Base-by-base conservation (phyloP, 768 basidiomycete species). In the Boletus subcaerulescens region DNA sequence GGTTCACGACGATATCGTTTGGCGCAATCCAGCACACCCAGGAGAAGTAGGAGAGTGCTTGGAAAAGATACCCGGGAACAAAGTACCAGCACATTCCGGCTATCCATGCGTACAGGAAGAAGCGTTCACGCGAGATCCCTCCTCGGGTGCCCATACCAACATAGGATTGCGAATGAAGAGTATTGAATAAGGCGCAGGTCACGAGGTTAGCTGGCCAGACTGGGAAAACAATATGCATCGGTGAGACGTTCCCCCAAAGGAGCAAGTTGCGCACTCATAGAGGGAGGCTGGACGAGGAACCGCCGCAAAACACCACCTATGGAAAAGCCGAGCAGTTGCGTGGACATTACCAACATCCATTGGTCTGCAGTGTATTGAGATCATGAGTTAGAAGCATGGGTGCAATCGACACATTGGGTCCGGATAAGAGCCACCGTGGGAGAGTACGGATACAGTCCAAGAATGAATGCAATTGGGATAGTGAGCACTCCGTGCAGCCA, bases 201-300 rank as follows among this genome's bases (percentile, higher is more conserved):
- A 89, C 88, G 5, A 90, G 75, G 39, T 84, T 83, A 53, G 80
- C 78, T 1, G 88, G 88, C 88, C 88, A 90, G 42, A 90, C 85
- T 84, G 52, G 18, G 77, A 76, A 48, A 79, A 76, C 0, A 71
- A 76, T 48, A 14, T 17, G 1, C 0, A 46, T 62, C 26, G 55
- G 43, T 12, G 31, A 40, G n/a, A 2, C 4, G 8, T 29, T 20
- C 14, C 1, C 17, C 31, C 11, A 1, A 18, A 31, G 14, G 38
- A 39, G 29, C 3, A 26, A 40, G 10, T 35, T 11, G 67, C 75
- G 42, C 58, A 82, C 82, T 85, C 84, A 85, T 85, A 1, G 83
- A 83, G 3, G 80, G 80, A 10, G 83, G 87, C 18, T 77, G 72
- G 39, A 87, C 86, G 7, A 88, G 77, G 68, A 87, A 85, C 11